A percentile compares a stretch with the other conserved stretches of the same genome.
Conservation (phyloP, 2,329 filamentous ascomycete species). For the Sodiomyces alkalinus region DNA sequence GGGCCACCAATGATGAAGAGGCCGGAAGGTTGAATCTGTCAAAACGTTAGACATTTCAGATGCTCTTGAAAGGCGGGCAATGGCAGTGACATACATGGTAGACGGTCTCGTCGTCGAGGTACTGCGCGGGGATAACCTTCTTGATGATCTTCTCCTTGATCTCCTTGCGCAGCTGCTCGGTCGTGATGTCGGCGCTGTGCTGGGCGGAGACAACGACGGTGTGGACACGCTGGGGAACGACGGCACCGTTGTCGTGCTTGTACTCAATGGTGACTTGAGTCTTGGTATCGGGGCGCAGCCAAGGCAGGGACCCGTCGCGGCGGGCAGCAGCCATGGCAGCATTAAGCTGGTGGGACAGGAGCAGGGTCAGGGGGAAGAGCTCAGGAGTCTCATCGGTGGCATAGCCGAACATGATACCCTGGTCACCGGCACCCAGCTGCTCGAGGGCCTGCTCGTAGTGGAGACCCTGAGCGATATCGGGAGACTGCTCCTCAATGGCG, state of each 20-base stretch:
- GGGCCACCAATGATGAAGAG: conserved; percentile 98
- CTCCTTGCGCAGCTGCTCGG: conserved; percentile 84
- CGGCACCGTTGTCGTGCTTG: conserved; percentile 87
- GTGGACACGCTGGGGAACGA: conserved; percentile 84
- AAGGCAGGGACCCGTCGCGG: conserved; percentile 73
- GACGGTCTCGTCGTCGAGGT: conserved; percentile 82
- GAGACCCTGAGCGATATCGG: conserved; percentile 97
- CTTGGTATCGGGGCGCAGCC: conserved; percentile 98
- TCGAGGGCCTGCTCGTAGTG: conserved; percentile 96
- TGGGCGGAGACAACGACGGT: conserved; percentile 95
- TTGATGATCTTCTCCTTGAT: conserved; percentile 97
- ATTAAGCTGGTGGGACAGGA: conserved; percentile 95
- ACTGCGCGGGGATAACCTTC: conserved; percentile 81
- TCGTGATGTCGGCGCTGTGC: conserved; percentile 77
- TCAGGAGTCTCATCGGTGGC: conserved; percentile 98
- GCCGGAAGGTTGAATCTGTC: conserved; percentile 82
- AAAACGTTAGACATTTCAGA: conserved; percentile 16
- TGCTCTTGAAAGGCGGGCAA: background rate
- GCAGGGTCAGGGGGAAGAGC: conserved; percentile 84
- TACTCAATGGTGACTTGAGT: conserved; percentile 99
- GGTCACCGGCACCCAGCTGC: conserved; percentile 96
- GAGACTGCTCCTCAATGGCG: conserved; percentile 97
- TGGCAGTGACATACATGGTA: conserved; percentile 61
- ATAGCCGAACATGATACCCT: conserved; percentile 99
- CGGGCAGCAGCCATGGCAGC: conserved; percentile 83